These are phyloP conservation scores for Hypoxylon sp. DNA, from an alignment of 2,329 filamentous ascomycete genomes.

Conservation along the genomic window DNA sequence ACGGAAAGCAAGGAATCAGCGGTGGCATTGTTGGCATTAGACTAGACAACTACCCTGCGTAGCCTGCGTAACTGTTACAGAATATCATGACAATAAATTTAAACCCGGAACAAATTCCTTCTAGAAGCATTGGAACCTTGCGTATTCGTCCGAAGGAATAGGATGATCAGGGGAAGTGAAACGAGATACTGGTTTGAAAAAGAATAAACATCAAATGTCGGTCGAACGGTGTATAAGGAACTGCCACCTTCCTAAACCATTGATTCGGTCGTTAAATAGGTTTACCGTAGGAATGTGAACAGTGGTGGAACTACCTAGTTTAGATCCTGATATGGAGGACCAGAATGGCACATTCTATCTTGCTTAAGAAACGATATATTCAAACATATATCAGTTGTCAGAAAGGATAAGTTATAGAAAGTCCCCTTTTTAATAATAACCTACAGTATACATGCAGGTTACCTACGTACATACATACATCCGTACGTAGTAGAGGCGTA, in stretches of 20 bases:
- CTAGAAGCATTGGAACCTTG: slow-evolving; percentile 46
- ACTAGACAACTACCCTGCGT: neutral
- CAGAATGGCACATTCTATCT: slow-evolving; percentile 38
- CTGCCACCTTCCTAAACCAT: slow-evolving; percentile 44
- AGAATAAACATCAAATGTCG: slow-evolving; percentile 28
- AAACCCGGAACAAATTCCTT: slow-evolving; percentile 38
- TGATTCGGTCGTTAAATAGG: slow-evolving; percentile 41
- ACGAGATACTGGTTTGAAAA: slow-evolving; percentile 27
- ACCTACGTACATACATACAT: slow-evolving; percentile 15
- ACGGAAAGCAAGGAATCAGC: slow-evolving; percentile 32
- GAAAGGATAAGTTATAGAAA: slow-evolving; percentile 33
- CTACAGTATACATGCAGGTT: slow-evolving; percentile 4
- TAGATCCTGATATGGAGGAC: slow-evolving; percentile 26
- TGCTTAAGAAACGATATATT: slow-evolving; percentile 31
- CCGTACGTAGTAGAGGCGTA: slow-evolving; percentile 1
- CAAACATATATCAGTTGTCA: slow-evolving; percentile 44
- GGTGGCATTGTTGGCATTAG: slow-evolving; percentile 20
- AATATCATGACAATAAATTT: slow-evolving; percentile 10
- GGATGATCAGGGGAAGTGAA: slow-evolving; percentile 43
- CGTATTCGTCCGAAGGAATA: slow-evolving; percentile 39
- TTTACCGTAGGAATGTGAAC: slow-evolving; percentile 33
- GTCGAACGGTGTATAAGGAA: slow-evolving; percentile 37
- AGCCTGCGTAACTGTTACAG: slow-evolving; percentile 8
- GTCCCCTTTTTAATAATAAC: slow-evolving; percentile 25
- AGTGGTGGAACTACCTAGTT: slow-evolving; percentile 25